Conservation (phyloP, 805 yeast species). For the Wickerhamiella galacta region DNA sequence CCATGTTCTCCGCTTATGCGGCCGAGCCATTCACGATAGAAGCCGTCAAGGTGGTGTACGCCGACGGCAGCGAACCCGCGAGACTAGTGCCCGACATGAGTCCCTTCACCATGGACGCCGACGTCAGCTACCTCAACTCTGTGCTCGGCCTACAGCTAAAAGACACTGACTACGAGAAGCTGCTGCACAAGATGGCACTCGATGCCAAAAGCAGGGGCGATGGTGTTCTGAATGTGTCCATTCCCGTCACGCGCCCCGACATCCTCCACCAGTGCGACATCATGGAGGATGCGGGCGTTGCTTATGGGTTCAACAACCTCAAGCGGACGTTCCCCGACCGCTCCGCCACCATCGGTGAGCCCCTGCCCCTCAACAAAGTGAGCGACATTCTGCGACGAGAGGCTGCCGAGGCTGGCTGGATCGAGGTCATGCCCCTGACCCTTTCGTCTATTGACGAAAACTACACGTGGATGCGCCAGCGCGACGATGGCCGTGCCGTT, state of each 20-base stretch:
- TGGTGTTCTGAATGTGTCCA: constrained; percentile 41
- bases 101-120: constrained; percentile 56
- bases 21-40: constrained; percentile 69
- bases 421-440: constrained; percentile 89
- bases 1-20: constrained; percentile 89
- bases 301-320: constrained; percentile 84
- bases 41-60: constrained; percentile 62
- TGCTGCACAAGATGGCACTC: constrained; percentile 71
- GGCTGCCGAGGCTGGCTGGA: constrained; percentile 88
- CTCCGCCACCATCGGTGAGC: constrained; percentile 62
- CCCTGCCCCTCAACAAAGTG: constrained; percentile 80
- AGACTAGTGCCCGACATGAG: constrained; percentile 59
- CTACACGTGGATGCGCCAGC: constrained; percentile 62
- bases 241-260: constrained; percentile 94
- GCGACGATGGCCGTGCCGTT: constrained; percentile 60
- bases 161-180: constrained; percentile 46
- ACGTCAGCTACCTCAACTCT: constrained; percentile 73
- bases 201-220: constrained; percentile 36
- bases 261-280: constrained; percentile 93
- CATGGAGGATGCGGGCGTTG: constrained; percentile 96
- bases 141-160: constrained; percentile 71
- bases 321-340: constrained; percentile 65
- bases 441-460: constrained; percentile 94
- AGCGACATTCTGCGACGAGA: constrained; percentile 83
- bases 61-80: constrained; percentile 62